phyloP scores from a whole-genome alignment of 768 basidiomycete species.

The Boletus pseudopeckii region DNA sequence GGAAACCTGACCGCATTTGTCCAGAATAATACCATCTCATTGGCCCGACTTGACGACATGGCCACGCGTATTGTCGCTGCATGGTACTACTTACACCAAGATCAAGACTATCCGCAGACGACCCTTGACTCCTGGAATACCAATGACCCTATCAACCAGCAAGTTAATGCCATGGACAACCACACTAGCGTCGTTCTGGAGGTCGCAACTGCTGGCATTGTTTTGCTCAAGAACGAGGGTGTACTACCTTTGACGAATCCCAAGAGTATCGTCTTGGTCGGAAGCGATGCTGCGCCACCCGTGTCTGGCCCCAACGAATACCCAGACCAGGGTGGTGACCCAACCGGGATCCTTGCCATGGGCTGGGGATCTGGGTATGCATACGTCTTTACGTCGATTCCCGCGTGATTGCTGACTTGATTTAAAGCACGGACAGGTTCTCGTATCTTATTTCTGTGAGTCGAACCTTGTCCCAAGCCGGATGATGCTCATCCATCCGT shows the following conservation, averaged over 20 bases:
- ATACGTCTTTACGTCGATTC: background rate
- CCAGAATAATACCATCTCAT: slow-evolving; percentile 54
- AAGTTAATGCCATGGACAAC: slow-evolving; percentile 56
- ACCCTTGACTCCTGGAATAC: slow-evolving; percentile 29
- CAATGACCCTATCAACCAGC: slow-evolving; percentile 33
- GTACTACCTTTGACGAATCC: slow-evolving; percentile 59
- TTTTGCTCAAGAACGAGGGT: slow-evolving; percentile 63
- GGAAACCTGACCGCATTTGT: slow-evolving; percentile 55
- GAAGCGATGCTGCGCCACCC: slow-evolving; percentile 64
- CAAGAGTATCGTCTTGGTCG: slow-evolving; percentile 57
- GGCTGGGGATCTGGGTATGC: slow-evolving; percentile 83
- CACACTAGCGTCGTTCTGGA: slow-evolving; percentile 52
- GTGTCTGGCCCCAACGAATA: slow-evolving; percentile 69
- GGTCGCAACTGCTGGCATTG: slow-evolving; percentile 63
- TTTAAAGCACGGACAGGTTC: slow-evolving; percentile 59
- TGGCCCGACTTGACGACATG: slow-evolving; percentile 64
- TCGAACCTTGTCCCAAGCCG: background rate
- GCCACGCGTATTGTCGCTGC: slow-evolving; percentile 67
- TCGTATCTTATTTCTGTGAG: slow-evolving; percentile 74
- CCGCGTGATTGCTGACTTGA: background rate
- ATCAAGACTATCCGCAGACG: slow-evolving; percentile 23
- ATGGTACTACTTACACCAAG: slow-evolving; percentile 46
- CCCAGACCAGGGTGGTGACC: slow-evolving; percentile 52
- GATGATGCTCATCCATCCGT: background rate
- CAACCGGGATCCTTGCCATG: slow-evolving; percentile 76